Conservation (phyloP, 495 filamentous ascomycete species). For the Opeltia flavorubescens region DNA sequence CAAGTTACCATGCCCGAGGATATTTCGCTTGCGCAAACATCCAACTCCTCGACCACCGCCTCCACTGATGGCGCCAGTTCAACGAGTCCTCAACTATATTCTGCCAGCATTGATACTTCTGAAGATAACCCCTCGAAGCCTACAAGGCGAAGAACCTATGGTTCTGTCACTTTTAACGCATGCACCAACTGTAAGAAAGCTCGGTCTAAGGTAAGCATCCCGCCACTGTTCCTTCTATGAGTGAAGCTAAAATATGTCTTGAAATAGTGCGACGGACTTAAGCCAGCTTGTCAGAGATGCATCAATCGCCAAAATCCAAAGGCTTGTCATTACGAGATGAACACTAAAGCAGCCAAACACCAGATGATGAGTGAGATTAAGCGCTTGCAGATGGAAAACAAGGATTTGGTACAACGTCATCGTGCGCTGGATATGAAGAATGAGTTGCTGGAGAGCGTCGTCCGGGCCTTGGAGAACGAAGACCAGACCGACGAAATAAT, state of each 20-base stretch:
- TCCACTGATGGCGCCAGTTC: too few relatives aligned
- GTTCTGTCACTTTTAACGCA: conserved; percentile 19
- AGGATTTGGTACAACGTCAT: background rate
- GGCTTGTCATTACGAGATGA: conserved; percentile 1
- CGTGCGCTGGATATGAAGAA: conserved; percentile 9
- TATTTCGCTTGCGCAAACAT: too few relatives aligned
- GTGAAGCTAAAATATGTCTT: too few relatives aligned
- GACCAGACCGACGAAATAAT: conserved; percentile 18
- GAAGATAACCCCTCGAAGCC: too few relatives aligned
- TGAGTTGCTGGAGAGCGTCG: conserved; percentile 16
- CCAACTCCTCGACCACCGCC: too few relatives aligned
- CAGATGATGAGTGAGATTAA: conserved; percentile 3
- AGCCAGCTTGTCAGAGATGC: conserved; percentile 1
- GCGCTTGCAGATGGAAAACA: conserved; percentile 2
- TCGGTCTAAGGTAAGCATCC: conserved; percentile 14
- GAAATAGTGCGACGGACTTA: conserved; percentile 13
- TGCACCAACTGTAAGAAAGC: conserved; percentile 21
- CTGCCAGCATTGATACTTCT: too few relatives aligned
- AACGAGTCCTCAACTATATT: too few relatives aligned
- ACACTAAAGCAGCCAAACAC: conserved; percentile 12
- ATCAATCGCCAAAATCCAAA: background rate
- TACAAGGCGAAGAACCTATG: too few relatives aligned
- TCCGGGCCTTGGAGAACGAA: conserved; percentile 16
- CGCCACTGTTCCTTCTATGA: background rate
- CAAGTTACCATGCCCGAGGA: too few relatives aligned